These are phyloP conservation scores for Penstemon eatonii DNA, from an alignment of 257 asterid genomes.

Conservation along the genomic window DNA sequence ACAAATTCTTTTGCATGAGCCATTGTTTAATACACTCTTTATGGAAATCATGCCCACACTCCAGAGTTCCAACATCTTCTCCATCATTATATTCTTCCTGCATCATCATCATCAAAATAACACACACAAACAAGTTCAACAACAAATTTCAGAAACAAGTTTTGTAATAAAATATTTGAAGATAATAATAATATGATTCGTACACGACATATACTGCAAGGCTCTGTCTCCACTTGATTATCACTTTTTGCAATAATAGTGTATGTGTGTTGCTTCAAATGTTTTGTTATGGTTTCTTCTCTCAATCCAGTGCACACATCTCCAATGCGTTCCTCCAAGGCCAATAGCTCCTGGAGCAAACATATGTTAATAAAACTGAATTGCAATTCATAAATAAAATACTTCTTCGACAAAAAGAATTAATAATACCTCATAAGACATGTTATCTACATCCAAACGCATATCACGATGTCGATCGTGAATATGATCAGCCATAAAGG, in stretches of 20 bases:
- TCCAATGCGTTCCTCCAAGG: constrained; percentile 72
- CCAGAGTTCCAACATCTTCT: constrained; percentile 53
- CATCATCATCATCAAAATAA: not conserved
- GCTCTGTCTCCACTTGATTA: constrained; percentile 44
- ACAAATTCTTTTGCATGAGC: constrained; percentile 59
- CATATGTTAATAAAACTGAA: not conserved
- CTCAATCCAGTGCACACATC: constrained; percentile 66
- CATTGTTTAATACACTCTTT: constrained; percentile 56
- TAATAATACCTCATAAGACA: constrained; percentile 63
- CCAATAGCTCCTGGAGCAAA: constrained; percentile 54
- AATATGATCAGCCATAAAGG: constrained; percentile 46
- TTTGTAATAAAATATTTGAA: not conserved
- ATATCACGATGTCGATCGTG: constrained; percentile 67
- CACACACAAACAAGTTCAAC: not conserved
- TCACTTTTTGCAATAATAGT: constrained; percentile 20
- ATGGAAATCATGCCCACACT: constrained; percentile 63
- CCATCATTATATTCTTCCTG: constrained; percentile 60
- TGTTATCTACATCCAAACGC: constrained; percentile 73
- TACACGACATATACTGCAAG: constrained; percentile 74
- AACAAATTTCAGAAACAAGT: not conserved
- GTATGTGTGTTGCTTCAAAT: constrained; percentile 45
- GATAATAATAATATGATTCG: constrained; percentile 6
- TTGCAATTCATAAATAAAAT: not conserved
- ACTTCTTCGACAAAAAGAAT: not conserved
- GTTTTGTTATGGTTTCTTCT: constrained; percentile 45